Percentiles rank a stretch among this genome's conserved stretches.
phyloP scores from a whole-genome alignment of 2,329 filamentous ascomycete species.

The Cordyceps tenuipes region DNA sequence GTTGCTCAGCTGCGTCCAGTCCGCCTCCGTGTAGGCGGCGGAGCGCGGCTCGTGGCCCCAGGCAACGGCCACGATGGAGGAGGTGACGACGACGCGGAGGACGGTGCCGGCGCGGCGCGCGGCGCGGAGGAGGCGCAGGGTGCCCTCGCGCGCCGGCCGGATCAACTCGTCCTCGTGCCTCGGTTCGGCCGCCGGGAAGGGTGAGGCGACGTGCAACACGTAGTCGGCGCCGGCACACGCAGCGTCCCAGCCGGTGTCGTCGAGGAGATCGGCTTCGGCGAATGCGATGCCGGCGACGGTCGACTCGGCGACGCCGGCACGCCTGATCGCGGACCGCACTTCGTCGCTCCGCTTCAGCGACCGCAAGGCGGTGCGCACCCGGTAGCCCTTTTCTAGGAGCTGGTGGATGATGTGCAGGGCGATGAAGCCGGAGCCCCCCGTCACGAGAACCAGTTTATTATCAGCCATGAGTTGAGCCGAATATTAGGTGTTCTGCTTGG shows the following conservation, averaged over 20 bases:
- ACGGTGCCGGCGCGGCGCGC: constrained; percentile 14
- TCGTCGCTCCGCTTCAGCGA: constrained; percentile 13
- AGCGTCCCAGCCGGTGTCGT: constrained; percentile 19
- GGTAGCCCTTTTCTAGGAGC: constrained; percentile 15
- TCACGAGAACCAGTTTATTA: constrained; percentile 16
- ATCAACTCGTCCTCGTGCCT: constrained; percentile 15
- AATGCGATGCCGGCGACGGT: constrained; percentile 18
- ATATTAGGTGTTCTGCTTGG: background rate
- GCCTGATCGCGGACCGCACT: constrained; percentile 12
- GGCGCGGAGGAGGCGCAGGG: constrained; percentile 14
- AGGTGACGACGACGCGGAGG: constrained; percentile 15
- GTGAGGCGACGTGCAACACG: constrained; percentile 28
- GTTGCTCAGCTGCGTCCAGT: constrained; percentile 1
- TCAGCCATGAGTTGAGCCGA: background rate
- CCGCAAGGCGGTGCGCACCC: constrained; percentile 15
- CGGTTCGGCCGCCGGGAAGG: constrained; percentile 18
- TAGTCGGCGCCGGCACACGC: constrained; percentile 22
- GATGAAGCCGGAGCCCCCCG: constrained; percentile 19
- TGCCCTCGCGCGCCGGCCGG: constrained; percentile 16
- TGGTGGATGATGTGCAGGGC: constrained; percentile 18
- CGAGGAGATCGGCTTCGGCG: constrained; percentile 24
- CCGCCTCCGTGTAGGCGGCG: background rate
- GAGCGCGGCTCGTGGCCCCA: constrained; percentile 2
- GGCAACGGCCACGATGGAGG: constrained; percentile 9
- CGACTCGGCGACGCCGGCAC: constrained; percentile 7